A percentile compares a stretch with the other conserved stretches of the same genome.
These are phyloP conservation scores for Fragaria nilgerrensis DNA, from an alignment of 306 rosid species.

Conservation along the genomic window DNA sequence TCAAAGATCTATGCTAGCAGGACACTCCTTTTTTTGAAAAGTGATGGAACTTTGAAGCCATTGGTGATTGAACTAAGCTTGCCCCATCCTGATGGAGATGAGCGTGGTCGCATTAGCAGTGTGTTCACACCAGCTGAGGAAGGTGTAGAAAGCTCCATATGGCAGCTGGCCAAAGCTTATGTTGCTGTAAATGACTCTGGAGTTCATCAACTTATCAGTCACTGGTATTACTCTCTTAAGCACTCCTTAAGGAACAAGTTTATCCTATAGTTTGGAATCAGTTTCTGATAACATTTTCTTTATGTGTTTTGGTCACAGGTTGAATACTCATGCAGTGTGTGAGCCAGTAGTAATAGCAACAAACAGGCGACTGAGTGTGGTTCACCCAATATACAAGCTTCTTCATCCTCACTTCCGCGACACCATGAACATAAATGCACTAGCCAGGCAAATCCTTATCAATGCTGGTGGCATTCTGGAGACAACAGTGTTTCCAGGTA, in stretches of 20 bases:
- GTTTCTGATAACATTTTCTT: neutral
- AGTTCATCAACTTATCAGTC: slow-evolving; percentile 68
- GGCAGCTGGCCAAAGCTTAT: slow-evolving; percentile 77
- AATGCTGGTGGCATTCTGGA: slow-evolving; percentile 50
- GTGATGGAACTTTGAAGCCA: slow-evolving; percentile 71
- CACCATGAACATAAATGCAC: slow-evolving; percentile 55
- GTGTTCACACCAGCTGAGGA: slow-evolving; percentile 50
- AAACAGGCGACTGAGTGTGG: slow-evolving; percentile 47
- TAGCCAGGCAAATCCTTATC: slow-evolving; percentile 44
- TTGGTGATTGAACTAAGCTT: slow-evolving; percentile 62
- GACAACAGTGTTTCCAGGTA: slow-evolving; percentile 39
- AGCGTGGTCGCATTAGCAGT: slow-evolving; percentile 42
- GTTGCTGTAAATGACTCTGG: slow-evolving; percentile 67
- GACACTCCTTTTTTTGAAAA: slow-evolving; percentile 59
- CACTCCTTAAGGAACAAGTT: neutral
- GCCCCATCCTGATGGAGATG: slow-evolving; percentile 54
- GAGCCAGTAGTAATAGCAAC: slow-evolving; percentile 65
- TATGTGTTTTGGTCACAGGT: slow-evolving; percentile 33
- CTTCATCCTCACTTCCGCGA: slow-evolving; percentile 55
- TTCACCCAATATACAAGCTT: slow-evolving; percentile 46
- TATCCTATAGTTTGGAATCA: neutral
- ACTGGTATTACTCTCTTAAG: slow-evolving; percentile 41
- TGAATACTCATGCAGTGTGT: slow-evolving; percentile 77
- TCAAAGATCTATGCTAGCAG: slow-evolving; percentile 60
- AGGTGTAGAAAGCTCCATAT: slow-evolving; percentile 53